phyloP scores from a whole-genome alignment of 2,329 filamentous ascomycete species.

The Cladosporium sphaerospermum region DNA sequence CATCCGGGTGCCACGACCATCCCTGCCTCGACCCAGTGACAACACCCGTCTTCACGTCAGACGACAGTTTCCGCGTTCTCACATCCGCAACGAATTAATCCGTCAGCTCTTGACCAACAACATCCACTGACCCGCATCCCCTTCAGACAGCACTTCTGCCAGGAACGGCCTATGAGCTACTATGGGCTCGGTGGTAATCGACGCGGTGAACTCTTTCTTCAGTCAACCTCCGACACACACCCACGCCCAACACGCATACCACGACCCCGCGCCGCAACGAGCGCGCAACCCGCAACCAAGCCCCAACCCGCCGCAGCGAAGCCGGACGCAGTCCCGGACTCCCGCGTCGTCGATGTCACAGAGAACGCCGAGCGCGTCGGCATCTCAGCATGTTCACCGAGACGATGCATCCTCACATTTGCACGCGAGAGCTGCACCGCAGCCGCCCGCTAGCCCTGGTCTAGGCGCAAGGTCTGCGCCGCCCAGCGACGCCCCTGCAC shows the following conservation, averaged over 20 bases:
- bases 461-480: slow-evolving; percentile 8
- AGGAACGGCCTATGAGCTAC: slow-evolving; percentile 34
- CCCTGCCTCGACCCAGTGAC: not conserved
- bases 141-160: slow-evolving; percentile 13
- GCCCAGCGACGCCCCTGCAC: slow-evolving; percentile 25
- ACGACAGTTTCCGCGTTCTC: not conserved
- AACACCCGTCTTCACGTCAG: not conserved
- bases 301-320: slow-evolving; percentile 20
- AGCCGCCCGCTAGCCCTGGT: slow-evolving; percentile 5
- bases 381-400: slow-evolving; percentile 1
- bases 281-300: slow-evolving; percentile 15
- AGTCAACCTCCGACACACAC: slow-evolving; percentile 21
- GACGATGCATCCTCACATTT: slow-evolving; percentile 3
- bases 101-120: not conserved
- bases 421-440: not conserved
- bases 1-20: not conserved
- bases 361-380: slow-evolving; percentile 22
- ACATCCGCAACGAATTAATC: not conserved
- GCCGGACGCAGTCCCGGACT: slow-evolving; percentile 22
- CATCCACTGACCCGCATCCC: slow-evolving; percentile 14
- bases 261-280: slow-evolving; percentile 20
- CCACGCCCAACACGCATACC: slow-evolving; percentile 16
- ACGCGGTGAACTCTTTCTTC: slow-evolving; percentile 64
- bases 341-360: slow-evolving; percentile 27
- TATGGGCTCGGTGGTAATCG: slow-evolving; percentile 59